Evolutionary conservation across 108 stramenopile species (phyloP).

Genomic region (Skeletonema menzelii): DNA sequence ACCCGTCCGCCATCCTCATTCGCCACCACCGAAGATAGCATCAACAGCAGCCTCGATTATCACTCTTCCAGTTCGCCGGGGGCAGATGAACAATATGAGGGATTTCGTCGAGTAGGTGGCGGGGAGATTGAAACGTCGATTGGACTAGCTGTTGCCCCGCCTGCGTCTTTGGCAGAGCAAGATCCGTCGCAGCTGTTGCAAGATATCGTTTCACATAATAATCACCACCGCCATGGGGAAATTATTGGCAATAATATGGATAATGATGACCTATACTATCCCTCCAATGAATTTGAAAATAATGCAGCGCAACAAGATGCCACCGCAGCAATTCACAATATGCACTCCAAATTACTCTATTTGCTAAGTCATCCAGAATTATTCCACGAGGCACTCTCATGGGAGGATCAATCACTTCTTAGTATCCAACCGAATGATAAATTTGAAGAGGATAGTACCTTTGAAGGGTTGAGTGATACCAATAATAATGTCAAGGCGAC

Average conservation of each 20-base stretch:
- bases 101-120: background rate
- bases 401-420: constrained; percentile 48
- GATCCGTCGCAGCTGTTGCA: background rate
- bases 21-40: constrained; percentile 1
- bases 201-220: background rate
- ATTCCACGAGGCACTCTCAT: constrained; percentile 69
- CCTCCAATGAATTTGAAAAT: background rate
- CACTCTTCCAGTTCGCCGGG: background rate
- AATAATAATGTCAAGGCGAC: background rate
- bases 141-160: background rate
- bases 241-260: constrained; percentile 2
- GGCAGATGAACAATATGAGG: background rate
- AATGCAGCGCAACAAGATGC: constrained; percentile 42
- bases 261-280: background rate
- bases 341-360: constrained; percentile 71
- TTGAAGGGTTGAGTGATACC: constrained; percentile 21
- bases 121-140: background rate
- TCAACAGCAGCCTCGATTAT: background rate
- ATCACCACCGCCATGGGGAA: no score
- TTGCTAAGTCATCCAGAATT: constrained; percentile 74
- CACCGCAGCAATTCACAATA: constrained; percentile 69
- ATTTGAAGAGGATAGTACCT: constrained; percentile 48
- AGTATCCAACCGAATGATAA: constrained; percentile 33
- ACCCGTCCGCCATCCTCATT: background rate
- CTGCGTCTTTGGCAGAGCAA: background rate